Conservation (phyloP, 768 basidiomycete species). For the Amanita pseudoporphyria region DNA sequence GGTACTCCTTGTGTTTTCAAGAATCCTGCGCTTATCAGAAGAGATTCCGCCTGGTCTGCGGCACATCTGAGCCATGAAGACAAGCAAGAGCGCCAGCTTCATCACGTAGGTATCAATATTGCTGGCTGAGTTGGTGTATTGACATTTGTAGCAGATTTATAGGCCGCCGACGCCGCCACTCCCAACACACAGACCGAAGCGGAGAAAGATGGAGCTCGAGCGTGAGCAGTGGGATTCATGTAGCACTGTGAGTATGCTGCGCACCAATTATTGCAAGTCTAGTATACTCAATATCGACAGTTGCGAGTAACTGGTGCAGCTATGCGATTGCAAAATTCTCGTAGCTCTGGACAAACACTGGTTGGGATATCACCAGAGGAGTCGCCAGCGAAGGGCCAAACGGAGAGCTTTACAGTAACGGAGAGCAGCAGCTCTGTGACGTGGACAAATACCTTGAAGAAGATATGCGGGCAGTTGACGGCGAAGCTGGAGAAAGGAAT, state of each 20-base stretch:
- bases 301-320: not conserved
- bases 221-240: not conserved
- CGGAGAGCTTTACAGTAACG: not conserved
- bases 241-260: not conserved
- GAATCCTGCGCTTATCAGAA: not conserved
- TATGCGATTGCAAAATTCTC: constrained; percentile 4
- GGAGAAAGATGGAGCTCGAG: not conserved
- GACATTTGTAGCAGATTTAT: not conserved
- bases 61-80: constrained; percentile 1
- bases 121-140: not conserved
- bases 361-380: not conserved
- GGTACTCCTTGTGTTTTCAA: not conserved
- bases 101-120: not conserved
- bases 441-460: constrained; percentile 1
- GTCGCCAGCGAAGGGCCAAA: not conserved
- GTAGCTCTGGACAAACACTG: constrained; percentile 3
- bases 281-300: not conserved
- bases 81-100: not conserved
- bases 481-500: constrained; percentile 1
- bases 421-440: no score
- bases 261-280: not conserved
- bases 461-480: not conserved
- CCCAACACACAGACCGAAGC: not conserved
- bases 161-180: constrained; percentile 6
- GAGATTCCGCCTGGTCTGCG: not conserved